These are phyloP conservation scores for Fusarium goolgardi DNA, from an alignment of 2,329 filamentous ascomycete genomes.

Conservation along the genomic window DNA sequence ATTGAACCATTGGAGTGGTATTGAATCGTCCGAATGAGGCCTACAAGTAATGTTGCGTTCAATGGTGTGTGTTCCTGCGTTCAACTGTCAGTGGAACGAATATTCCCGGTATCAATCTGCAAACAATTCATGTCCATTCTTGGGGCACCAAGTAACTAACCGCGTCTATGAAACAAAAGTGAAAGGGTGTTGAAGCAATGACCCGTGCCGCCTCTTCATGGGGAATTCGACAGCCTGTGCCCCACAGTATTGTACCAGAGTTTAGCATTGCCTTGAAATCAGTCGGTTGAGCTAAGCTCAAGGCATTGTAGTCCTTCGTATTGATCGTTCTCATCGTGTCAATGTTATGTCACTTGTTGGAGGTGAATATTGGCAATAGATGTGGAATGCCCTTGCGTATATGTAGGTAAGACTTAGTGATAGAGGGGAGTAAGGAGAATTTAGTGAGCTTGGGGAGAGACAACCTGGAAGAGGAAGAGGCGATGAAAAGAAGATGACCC, in stretches of 20 bases:
- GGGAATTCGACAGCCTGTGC: conserved; percentile 20
- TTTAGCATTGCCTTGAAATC: conserved; percentile 21
- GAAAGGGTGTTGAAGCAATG: conserved; percentile 13
- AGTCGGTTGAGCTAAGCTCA: conserved; percentile 22
- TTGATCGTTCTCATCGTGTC: neutral
- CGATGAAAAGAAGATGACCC: too few species aligned
- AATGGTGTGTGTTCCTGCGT: conserved; percentile 19
- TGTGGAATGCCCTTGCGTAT: too few species aligned
- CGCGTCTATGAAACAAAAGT: conserved; percentile 25
- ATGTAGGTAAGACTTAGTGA: too few species aligned
- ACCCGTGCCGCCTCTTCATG: conserved; percentile 24
- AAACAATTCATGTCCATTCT: too few species aligned
- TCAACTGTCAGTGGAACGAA: neutral
- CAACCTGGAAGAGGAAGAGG: too few species aligned
- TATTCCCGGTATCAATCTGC: too few species aligned
- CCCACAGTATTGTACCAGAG: conserved; percentile 11
- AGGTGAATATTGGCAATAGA: too few species aligned
- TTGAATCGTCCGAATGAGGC: conserved; percentile 19
- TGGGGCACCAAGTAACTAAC: neutral
- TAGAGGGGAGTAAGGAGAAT: too few species aligned
- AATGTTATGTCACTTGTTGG: too few species aligned
- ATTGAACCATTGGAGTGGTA: conserved; percentile 23
- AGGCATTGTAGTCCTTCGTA: conserved; percentile 13
- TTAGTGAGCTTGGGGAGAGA: too few species aligned
- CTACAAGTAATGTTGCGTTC: conserved; percentile 17